Evolutionary conservation across 176 grass and related monocot genomes (phyloP).

Genomic region (Carex kokanica): DNA sequence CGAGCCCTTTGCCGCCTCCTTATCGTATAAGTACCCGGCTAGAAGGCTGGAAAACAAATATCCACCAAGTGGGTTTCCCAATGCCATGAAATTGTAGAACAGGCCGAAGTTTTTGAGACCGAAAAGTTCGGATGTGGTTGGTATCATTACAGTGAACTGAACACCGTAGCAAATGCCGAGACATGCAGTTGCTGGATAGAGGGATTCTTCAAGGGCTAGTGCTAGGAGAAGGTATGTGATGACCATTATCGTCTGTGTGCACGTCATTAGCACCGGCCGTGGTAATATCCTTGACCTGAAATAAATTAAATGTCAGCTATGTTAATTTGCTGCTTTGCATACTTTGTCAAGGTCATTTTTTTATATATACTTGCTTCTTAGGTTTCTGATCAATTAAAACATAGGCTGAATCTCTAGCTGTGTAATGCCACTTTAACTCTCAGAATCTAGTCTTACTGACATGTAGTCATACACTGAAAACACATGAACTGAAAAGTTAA

Average conservation of each 20-base stretch:
- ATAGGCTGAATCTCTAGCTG: background rate
- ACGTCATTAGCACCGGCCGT: conserved; percentile 44
- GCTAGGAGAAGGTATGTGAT: conserved; percentile 41
- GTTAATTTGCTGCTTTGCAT: background rate
- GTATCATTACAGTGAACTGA: conserved; percentile 61
- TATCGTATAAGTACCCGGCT: conserved; percentile 47
- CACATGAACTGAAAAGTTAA: background rate
- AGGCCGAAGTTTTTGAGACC: conserved; percentile 58
- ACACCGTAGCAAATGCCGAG: conserved; percentile 62
- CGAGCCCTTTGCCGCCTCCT: conserved; percentile 23
- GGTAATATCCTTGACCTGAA: conserved; percentile 46
- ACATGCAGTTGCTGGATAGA: conserved; percentile 31
- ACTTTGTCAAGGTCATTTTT: background rate
- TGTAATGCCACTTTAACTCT: too few species aligned
- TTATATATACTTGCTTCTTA: background rate
- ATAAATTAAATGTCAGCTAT: conserved; percentile 6
- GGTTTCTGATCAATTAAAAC: background rate
- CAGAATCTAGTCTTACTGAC: too few species aligned
- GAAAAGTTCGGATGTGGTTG: conserved; percentile 57
- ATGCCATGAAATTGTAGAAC: conserved; percentile 61
- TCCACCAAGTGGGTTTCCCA: conserved; percentile 53
- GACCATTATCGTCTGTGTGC: conserved; percentile 39
- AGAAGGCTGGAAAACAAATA: conserved; percentile 57
- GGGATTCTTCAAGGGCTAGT: conserved; percentile 4
- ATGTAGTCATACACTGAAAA: background rate